Evolutionary conservation across 2,329 filamentous ascomycete genomes (phyloP).

Genomic region (Eutypella sp.): DNA sequence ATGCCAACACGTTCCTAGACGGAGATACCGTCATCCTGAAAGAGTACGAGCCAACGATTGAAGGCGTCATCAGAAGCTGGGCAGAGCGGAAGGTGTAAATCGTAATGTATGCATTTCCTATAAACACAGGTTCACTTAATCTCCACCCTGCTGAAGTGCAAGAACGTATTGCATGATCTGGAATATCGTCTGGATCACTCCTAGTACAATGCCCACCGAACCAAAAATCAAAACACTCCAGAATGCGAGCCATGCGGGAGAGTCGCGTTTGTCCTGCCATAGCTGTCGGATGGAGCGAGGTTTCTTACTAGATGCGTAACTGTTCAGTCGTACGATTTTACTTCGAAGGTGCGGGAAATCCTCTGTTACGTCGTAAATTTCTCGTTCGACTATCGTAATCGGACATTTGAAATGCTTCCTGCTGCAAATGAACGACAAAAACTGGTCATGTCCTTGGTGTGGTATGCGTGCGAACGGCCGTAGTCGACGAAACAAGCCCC

Average conservation of each 20-base stretch:
- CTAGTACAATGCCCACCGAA: constrained; percentile 13
- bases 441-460: constrained; percentile 2
- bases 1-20: constrained; percentile 51
- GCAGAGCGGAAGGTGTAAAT: constrained; percentile 27
- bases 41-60: constrained; percentile 51
- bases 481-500: constrained; percentile 13
- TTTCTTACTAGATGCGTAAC: constrained; percentile 6
- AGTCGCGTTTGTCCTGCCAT: constrained; percentile 19
- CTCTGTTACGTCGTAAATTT: constrained; percentile 11
- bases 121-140: background rate
- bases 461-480: constrained; percentile 7
- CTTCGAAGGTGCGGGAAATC: constrained; percentile 13
- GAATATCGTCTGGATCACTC: constrained; percentile 16
- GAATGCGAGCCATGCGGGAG: constrained; percentile 18
- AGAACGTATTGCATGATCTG: constrained; percentile 14
- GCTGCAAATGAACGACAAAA: constrained; percentile 6
- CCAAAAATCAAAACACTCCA: constrained; percentile 17
- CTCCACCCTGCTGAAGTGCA: background rate
- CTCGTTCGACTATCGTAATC: constrained; percentile 3
- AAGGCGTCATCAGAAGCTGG: constrained; percentile 50
- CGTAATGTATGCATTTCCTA: background rate
- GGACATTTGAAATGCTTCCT: constrained; percentile 1
- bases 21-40: constrained; percentile 38
- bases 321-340: constrained; percentile 6
- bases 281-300: constrained; percentile 10